Conservation (phyloP, 768 basidiomycete species). For the Tylopilus vinaceipallidus region DNA sequence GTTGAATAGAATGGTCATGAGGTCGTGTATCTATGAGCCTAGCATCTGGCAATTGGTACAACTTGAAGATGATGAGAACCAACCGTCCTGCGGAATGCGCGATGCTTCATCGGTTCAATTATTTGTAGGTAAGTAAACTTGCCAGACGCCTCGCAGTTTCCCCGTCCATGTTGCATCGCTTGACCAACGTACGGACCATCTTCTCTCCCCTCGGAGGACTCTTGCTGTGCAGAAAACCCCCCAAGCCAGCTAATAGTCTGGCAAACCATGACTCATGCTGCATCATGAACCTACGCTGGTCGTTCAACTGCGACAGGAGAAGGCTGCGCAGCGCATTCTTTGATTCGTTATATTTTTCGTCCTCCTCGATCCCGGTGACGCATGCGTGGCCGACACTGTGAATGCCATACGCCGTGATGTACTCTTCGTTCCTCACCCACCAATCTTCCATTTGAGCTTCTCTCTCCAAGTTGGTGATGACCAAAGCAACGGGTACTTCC, state of each 20-base stretch:
- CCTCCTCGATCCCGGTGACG: conserved; percentile 37
- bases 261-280: conserved; percentile 26
- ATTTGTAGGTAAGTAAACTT: conserved; percentile 4
- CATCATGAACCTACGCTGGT: conserved; percentile 23
- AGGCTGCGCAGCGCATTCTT: conserved; percentile 23
- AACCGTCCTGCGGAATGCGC: background rate
- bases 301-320: conserved; percentile 10
- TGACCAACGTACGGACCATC: conserved; percentile 22
- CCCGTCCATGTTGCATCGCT: conserved; percentile 28
- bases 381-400: conserved; percentile 38
- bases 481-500: conserved; percentile 39
- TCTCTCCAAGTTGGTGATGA: conserved; percentile 41
- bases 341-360: conserved; percentile 36
- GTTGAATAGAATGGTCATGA: no score
- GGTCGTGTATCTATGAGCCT: no score
- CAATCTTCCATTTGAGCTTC: conserved; percentile 35
- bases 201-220: conserved; percentile 27
- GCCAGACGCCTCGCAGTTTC: conserved; percentile 26
- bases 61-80: no score
- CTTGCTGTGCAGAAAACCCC: conserved; percentile 17
- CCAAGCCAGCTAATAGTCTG: conserved; percentile 21
- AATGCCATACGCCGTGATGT: conserved; percentile 28
- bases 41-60: no score
- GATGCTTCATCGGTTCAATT: background rate
- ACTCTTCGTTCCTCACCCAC: conserved; percentile 30